Evolutionary conservation across 1,284 basidiomycete genomes (phyloP).

Genomic region (Schizophyllum commune): DNA sequence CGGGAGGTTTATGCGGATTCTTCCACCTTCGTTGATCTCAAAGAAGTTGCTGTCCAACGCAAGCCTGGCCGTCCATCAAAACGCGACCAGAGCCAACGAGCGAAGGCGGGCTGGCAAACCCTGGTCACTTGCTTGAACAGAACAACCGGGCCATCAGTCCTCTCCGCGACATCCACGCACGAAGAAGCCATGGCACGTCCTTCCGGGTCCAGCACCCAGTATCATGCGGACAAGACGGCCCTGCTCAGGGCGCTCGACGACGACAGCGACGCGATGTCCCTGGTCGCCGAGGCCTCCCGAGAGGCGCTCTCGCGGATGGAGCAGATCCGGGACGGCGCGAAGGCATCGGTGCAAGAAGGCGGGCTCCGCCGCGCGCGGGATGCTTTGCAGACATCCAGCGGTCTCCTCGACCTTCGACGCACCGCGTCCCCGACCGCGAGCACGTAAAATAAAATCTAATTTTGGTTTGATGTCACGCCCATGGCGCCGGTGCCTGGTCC

Average conservation of each 20-base stretch:
- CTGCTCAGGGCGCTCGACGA: conserved; percentile 28
- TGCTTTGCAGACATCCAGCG: not conserved
- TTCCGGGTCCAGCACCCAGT: conserved; percentile 24
- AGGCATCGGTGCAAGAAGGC: conserved; percentile 5
- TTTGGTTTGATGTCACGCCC: not conserved
- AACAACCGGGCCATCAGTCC: conserved; percentile 11
- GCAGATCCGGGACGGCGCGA: not conserved
- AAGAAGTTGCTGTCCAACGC: conserved; percentile 37
- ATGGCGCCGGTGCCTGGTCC: not conserved
- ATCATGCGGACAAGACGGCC: conserved; percentile 30
- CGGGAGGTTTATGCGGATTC: conserved; percentile 47
- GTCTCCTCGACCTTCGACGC: not conserved
- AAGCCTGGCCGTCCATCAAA: conserved; percentile 57
- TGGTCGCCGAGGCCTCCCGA: conserved; percentile 29
- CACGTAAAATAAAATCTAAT: not conserved
- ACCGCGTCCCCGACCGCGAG: not conserved
- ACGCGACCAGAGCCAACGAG: conserved; percentile 48
- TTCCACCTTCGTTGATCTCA: conserved; percentile 8
- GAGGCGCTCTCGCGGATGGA: not conserved
- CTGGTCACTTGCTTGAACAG: conserved; percentile 48
- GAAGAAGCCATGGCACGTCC: not conserved
- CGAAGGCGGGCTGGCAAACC: conserved; percentile 38
- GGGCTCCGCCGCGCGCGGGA: not conserved
- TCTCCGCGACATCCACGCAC: not conserved
- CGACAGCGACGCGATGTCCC: conserved; percentile 10